phyloP scores from a whole-genome alignment of 208 protist genomes.

The Trypanosomatidae sp. region DNA sequence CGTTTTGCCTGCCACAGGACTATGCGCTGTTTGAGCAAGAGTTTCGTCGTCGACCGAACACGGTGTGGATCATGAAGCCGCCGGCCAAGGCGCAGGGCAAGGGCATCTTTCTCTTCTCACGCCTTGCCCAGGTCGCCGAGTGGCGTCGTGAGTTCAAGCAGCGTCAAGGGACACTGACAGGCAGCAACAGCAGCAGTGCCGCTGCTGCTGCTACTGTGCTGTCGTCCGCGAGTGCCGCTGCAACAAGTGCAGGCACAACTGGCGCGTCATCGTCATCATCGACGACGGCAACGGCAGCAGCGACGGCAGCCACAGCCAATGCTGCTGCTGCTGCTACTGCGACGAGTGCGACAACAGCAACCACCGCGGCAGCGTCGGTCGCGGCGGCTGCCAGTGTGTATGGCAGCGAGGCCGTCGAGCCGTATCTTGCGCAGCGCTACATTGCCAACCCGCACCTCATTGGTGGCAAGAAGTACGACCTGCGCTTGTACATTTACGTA shows the following conservation, averaged over 20 bases:
- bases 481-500: conserved; percentile 89
- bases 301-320: too few species aligned
- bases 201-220: neutral
- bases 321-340: too few species aligned
- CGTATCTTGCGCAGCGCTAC: conserved; percentile 84
- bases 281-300: too few species aligned
- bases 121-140: conserved; percentile 90
- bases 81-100: conserved; percentile 93
- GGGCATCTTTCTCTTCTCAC: conserved; percentile 96
- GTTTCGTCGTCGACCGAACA: conserved; percentile 83
- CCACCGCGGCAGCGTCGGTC: neutral
- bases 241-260: neutral
- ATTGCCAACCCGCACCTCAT: conserved; percentile 86
- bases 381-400: conserved; percentile 7
- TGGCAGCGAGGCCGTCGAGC: conserved; percentile 47
- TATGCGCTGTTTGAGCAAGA: conserved; percentile 92
- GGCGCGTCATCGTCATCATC: neutral
- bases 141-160: conserved; percentile 87
- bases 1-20: conserved; percentile 91
- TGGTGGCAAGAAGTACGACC: conserved; percentile 91
- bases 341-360: too few species aligned
- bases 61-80: conserved; percentile 96
- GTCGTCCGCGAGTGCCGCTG: too few species aligned
- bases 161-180: conserved; percentile 22
- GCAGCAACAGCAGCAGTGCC: conserved; percentile 5